Percentiles rank a stretch among this genome's conserved stretches.
phyloP scores from a whole-genome alignment of 495 filamentous ascomycete genomes.

The Pyrenula aspistea region DNA sequence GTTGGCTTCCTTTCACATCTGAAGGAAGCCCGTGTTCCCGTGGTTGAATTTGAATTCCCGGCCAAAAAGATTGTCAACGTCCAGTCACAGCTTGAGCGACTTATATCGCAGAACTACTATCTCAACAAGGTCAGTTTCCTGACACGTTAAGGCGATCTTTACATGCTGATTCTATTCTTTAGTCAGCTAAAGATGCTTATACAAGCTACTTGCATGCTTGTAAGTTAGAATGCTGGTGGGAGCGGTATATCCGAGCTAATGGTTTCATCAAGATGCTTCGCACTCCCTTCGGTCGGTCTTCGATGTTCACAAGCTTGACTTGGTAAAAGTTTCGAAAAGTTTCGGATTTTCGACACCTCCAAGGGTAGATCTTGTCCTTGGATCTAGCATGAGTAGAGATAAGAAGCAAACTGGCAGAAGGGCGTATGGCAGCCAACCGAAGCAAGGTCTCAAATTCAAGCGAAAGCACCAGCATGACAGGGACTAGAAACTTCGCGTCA shows the following conservation, averaged over 20 bases:
- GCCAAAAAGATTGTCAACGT: conserved; percentile 84
- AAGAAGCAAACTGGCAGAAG: conserved; percentile 71
- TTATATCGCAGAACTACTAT: conserved; percentile 92
- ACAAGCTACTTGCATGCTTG: conserved; percentile 86
- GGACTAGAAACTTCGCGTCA: conserved; percentile 1
- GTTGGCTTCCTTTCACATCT: conserved; percentile 85
- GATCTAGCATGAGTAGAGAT: conserved; percentile 75
- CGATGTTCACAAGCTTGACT: conserved; percentile 85
- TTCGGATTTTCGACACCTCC: conserved; percentile 89
- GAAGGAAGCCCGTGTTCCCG: conserved; percentile 82
- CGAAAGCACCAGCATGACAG: conserved; percentile 21
- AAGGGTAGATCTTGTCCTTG: conserved; percentile 77
- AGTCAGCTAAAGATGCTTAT: conserved; percentile 60
- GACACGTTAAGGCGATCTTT: too few relatives aligned
- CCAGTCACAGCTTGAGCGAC: conserved; percentile 85
- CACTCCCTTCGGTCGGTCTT: conserved; percentile 85
- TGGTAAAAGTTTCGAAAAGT: conserved; percentile 84
- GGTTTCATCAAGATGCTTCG: too few relatives aligned
- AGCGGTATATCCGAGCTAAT: too few relatives aligned
- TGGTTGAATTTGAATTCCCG: conserved; percentile 94
- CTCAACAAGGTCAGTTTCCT: conserved; percentile 72
- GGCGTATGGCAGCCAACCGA: conserved; percentile 66
- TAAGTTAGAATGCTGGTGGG: too few relatives aligned
- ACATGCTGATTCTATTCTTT: not conserved
- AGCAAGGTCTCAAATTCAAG: conserved; percentile 36